A percentile compares a stretch with the other conserved stretches of the same genome.
Conservation (phyloP, 495 filamentous ascomycete species). For the Penicillium silybi region DNA sequence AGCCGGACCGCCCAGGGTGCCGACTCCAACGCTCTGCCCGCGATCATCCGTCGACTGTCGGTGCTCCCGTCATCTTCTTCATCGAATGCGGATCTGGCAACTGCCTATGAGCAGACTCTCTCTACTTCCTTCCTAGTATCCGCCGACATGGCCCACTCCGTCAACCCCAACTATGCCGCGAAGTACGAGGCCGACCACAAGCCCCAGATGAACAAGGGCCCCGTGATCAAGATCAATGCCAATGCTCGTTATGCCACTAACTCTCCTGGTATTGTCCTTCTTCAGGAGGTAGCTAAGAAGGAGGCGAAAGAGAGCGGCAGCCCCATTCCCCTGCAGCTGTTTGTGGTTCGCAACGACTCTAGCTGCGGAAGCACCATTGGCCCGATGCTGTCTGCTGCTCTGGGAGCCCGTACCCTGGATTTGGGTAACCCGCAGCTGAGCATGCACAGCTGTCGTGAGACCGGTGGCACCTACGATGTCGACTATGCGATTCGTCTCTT, state of each 20-base stretch:
- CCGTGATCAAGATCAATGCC: conserved; percentile 96
- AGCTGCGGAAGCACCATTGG: conserved; percentile 95
- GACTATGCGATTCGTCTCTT: conserved; percentile 84
- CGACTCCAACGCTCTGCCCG: conserved; percentile 84
- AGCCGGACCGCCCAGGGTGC: conserved; percentile 89
- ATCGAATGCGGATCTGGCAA: conserved; percentile 51
- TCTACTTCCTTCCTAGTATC: conserved; percentile 91
- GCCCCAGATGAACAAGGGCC: conserved; percentile 93
- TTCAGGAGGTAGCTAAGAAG: conserved; percentile 79
- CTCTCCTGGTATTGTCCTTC: conserved; percentile 86
- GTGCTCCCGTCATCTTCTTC: conserved; percentile 58
- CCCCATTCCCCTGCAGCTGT: conserved; percentile 84
- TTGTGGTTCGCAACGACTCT: conserved; percentile 94
- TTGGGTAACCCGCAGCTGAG: conserved; percentile 92
- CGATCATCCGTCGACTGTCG: conserved; percentile 82
- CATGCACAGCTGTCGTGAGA: conserved; percentile 98
- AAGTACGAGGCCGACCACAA: conserved; percentile 91
- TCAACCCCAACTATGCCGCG: conserved; percentile 87
- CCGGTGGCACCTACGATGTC: conserved; percentile 80
- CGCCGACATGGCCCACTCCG: conserved; percentile 94
- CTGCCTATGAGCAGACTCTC: conserved; percentile 90
- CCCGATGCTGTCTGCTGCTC: conserved; percentile 81
- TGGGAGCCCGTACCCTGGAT: conserved; percentile 86
- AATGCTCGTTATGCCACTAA: conserved; percentile 96
- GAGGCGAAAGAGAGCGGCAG: conserved; percentile 43